Percentiles rank a stretch among this genome's conserved stretches.
These are phyloP conservation scores for Ustilago lituana DNA, from an alignment of 1,284 basidiomycete species.

Conservation along the genomic window DNA sequence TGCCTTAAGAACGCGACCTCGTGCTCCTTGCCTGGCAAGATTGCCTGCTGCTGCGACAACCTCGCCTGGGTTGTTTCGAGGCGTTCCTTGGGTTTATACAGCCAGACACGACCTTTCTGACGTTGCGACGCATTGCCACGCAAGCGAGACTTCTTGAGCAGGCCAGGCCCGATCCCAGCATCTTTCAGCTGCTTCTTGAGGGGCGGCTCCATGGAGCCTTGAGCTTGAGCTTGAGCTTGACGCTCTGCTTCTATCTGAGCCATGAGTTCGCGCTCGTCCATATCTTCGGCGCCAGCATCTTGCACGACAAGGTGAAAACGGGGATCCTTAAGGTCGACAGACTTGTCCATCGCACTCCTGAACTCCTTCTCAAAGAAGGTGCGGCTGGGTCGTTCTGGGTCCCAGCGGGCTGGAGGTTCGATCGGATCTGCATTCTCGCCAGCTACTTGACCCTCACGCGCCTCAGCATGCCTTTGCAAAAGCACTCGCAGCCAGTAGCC, in stretches of 20 bases:
- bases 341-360: slow-evolving; percentile 30
- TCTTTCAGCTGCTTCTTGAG: slow-evolving; percentile 22
- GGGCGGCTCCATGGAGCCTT: not conserved
- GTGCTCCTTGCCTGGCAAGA: slow-evolving; percentile 35
- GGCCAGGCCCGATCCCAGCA: slow-evolving; percentile 16
- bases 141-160: slow-evolving; percentile 48
- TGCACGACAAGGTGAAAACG: slow-evolving; percentile 45
- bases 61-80: slow-evolving; percentile 24
- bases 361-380: slow-evolving; percentile 51
- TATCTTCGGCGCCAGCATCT: slow-evolving; percentile 41
- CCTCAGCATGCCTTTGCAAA: slow-evolving; percentile 18
- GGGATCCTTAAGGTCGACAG: slow-evolving; percentile 39
- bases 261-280: slow-evolving; percentile 30
- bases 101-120: slow-evolving; percentile 35
- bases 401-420: slow-evolving; percentile 29
- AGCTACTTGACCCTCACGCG: not conserved
- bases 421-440: not conserved
- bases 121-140: slow-evolving; percentile 44
- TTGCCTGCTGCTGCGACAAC: slow-evolving; percentile 3
- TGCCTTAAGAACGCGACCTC: slow-evolving; percentile 40
- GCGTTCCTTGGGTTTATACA: slow-evolving; percentile 46
- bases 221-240: too few species aligned
- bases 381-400: slow-evolving; percentile 41
- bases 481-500: slow-evolving; percentile 36
- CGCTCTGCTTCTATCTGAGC: slow-evolving; percentile 29